Percentiles rank a stretch among this genome's conserved stretches.
phyloP scores from a whole-genome alignment of 1,284 basidiomycete genomes.

The Microbotryum saponariae region DNA sequence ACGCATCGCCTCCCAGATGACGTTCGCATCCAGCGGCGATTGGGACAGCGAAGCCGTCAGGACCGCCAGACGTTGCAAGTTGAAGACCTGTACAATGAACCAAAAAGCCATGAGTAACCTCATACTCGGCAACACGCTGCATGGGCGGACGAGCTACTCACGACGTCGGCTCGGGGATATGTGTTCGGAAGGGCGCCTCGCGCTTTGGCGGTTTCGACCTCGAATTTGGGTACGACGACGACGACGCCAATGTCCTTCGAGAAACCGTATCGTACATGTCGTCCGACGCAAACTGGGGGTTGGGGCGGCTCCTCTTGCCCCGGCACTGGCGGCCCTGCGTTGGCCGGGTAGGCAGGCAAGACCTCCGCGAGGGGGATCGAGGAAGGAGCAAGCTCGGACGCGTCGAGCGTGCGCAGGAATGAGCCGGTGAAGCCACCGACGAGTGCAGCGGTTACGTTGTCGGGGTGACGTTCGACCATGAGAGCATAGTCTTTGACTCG shows the following conservation, averaged over 20 bases:
- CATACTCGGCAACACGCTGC: neutral
- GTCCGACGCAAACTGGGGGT: slow-evolving; percentile 85
- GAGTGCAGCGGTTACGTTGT: slow-evolving; percentile 96
- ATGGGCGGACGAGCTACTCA: slow-evolving; percentile 45
- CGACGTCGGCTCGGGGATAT: slow-evolving; percentile 86
- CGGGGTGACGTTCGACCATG: slow-evolving; percentile 98
- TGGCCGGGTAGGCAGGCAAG: slow-evolving; percentile 87
- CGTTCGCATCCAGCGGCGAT: slow-evolving; percentile 79
- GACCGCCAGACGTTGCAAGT: slow-evolving; percentile 94
- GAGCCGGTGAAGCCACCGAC: slow-evolving; percentile 97
- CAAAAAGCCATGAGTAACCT: neutral
- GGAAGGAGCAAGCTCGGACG: slow-evolving; percentile 65
- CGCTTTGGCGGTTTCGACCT: slow-evolving; percentile 92
- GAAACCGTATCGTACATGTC: slow-evolving; percentile 90
- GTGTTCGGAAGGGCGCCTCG: slow-evolving; percentile 72
- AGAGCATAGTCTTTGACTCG: slow-evolving; percentile 91
- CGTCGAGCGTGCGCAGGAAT: slow-evolving; percentile 76
- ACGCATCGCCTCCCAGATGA: slow-evolving; percentile 99
- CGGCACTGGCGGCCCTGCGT: slow-evolving; percentile 56
- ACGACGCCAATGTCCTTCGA: slow-evolving; percentile 78
- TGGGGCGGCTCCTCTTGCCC: slow-evolving; percentile 64
- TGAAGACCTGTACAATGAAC: slow-evolving; percentile 67
- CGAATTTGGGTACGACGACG: slow-evolving; percentile 91
- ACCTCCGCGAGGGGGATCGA: slow-evolving; percentile 93
- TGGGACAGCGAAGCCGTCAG: slow-evolving; percentile 88